Base-by-base conservation (phyloP, 2,329 filamentous ascomycete genomes). In the Lojkania enalia region DNA sequence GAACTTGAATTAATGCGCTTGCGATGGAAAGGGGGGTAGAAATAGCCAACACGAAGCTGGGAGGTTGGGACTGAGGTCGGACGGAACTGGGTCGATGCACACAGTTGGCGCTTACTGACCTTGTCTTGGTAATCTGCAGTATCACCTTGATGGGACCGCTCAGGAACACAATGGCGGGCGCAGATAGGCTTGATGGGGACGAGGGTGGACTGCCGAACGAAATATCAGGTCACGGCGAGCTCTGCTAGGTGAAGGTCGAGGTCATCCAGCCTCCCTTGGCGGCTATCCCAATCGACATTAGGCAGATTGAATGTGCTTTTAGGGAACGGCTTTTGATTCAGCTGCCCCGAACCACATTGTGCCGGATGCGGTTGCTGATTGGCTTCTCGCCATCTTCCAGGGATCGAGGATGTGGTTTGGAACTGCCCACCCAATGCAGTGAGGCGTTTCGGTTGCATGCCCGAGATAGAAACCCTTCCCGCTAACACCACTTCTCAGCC, bases 231-330 rank as follows among this genome's bases (percentile, higher is more conserved):
- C 43, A 46, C 39, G 36, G 37, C 35, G 18, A 27, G 39, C 27
- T 33, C 23, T 44, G 38, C 44, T 39, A 25, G 30, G 42, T 30
- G 21, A 20, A 20, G 14, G 30, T 42, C 36, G 44, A 45, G 36
- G 38, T 42, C 36, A 42, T 55, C 58, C 63, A 63, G 52, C 58
- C 63, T 60, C 61, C 60, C 30, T 67, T 65, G 63, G 60, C 57
- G 46, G 39, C 27, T 44, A 49, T 35, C 61, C 62, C 57, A 55
- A 52, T 60, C 47, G 57, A 64, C 44, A 63, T 67, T 67, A 66
- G 62, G 54, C 61, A 63, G 56, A 66, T 67, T 64, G 54, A 57
- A 46, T 42, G 40, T 35, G 33, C 40, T 52, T 57, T 54, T 38
- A 39, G 39, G 39, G 21, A 31, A 42, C 21, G 46, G 48, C 20